These are phyloP conservation scores for Arachnopeziza araneosa DNA, from an alignment of 2,329 filamentous ascomycete species.

Conservation along the genomic window DNA sequence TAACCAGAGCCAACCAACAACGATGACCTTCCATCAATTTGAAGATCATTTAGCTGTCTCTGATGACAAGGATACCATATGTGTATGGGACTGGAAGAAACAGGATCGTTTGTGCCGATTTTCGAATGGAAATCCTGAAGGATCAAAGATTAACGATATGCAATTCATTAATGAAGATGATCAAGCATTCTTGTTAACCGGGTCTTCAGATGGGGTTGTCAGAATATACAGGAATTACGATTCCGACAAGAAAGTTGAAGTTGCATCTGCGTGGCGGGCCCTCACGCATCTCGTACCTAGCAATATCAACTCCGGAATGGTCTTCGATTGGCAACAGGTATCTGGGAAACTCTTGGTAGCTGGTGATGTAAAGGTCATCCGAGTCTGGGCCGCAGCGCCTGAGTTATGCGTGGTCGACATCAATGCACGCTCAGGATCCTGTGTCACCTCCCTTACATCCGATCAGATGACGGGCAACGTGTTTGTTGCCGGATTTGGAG, in stretches of 20 bases:
- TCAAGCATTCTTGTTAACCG: slow-evolving; percentile 88
- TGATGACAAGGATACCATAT: slow-evolving; percentile 86
- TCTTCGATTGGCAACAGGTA: slow-evolving; percentile 99
- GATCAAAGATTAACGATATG: slow-evolving; percentile 89
- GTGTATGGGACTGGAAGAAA: slow-evolving; percentile 89
- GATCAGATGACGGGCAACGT: slow-evolving; percentile 97
- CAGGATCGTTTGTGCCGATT: slow-evolving; percentile 74
- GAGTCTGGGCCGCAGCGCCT: slow-evolving; percentile 91
- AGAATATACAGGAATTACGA: slow-evolving; percentile 94
- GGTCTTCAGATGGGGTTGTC: slow-evolving; percentile 90
- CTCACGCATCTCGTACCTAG: slow-evolving; percentile 90
- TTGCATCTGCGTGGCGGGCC: slow-evolving; percentile 87
- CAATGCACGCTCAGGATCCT: slow-evolving; percentile 87
- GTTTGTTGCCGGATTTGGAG: slow-evolving; percentile 93
- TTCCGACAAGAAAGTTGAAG: slow-evolving; percentile 65
- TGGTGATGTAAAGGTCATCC: slow-evolving; percentile 90
- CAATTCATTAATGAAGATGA: slow-evolving; percentile 99
- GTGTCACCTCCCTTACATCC: slow-evolving; percentile 91
- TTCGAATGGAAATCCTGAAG: slow-evolving; percentile 87
- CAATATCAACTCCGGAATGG: slow-evolving; percentile 89
- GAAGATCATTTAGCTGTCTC: slow-evolving; percentile 92
- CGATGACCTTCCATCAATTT: slow-evolving; percentile 96
- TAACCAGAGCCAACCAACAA: slow-evolving; percentile 82
- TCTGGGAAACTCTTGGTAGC: slow-evolving; percentile 91
- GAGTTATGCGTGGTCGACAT: slow-evolving; percentile 94